Evolutionary conservation across 768 basidiomycete species (phyloP).

Genomic region (Glaciozyma martinii): DNA sequence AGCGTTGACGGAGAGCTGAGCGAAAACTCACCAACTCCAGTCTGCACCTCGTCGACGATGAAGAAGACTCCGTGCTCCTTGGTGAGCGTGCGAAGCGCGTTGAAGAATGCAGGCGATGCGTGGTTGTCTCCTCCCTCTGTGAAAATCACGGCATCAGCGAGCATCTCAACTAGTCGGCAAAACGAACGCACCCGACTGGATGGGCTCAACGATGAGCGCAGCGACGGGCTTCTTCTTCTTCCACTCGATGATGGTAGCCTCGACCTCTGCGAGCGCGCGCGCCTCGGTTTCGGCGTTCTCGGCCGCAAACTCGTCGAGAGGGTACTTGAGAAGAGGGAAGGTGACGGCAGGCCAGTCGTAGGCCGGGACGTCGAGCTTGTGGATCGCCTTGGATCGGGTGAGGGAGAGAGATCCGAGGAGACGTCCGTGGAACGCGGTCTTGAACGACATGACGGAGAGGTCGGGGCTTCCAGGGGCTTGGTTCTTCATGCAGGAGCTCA

Average conservation of each 20-base stretch:
- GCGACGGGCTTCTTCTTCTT: slow-evolving; percentile 40
- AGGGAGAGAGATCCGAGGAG: slow-evolving; percentile 42
- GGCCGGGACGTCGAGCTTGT: slow-evolving; percentile 45
- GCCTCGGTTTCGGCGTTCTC: slow-evolving; percentile 42
- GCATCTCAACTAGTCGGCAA: neutral
- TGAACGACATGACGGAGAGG: slow-evolving; percentile 42
- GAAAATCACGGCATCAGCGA: neutral
- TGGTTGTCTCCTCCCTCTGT: slow-evolving; percentile 44
- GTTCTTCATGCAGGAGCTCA: slow-evolving; percentile 42
- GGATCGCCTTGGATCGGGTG: slow-evolving; percentile 44
- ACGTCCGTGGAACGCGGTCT: slow-evolving; percentile 43
- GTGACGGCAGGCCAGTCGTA: slow-evolving; percentile 44
- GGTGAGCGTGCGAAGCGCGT: slow-evolving; percentile 38
- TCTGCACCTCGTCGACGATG: slow-evolving; percentile 45
- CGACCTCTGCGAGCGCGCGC: slow-evolving; percentile 36
- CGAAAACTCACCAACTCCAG: slow-evolving; percentile 40
- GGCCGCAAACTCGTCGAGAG: slow-evolving; percentile 38
- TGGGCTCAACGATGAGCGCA: slow-evolving; percentile 45
- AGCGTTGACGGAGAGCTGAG: neutral
- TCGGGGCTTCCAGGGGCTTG: slow-evolving; percentile 41
- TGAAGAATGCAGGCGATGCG: slow-evolving; percentile 42
- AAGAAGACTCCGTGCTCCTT: slow-evolving; percentile 42
- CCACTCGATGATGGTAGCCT: slow-evolving; percentile 29
- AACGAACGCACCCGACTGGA: slow-evolving; percentile 33
- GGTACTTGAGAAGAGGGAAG: slow-evolving; percentile 43